A percentile compares a stretch with the other conserved stretches of the same genome.
Conservation (phyloP, 331 rosid genomes). For the Quercus lobata region DNA sequence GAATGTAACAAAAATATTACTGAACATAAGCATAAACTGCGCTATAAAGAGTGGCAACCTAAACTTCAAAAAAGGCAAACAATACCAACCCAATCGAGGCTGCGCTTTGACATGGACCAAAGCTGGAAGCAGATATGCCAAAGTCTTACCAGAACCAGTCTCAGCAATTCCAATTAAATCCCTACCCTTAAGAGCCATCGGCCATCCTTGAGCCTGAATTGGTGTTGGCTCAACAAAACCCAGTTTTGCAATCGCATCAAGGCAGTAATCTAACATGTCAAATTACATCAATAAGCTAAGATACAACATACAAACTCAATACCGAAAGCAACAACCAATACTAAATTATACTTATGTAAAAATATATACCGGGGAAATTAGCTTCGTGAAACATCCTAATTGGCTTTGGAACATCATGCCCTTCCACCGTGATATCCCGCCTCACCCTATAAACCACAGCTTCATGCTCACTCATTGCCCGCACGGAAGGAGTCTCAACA, state of each 20-base stretch:
- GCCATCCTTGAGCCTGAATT: slow-evolving; percentile 99
- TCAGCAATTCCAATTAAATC: slow-evolving; percentile 97
- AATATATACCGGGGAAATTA: slow-evolving; percentile 68
- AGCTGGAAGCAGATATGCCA: slow-evolving; percentile 88
- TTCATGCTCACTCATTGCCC: slow-evolving; percentile 75
- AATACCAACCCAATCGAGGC: slow-evolving; percentile 71
- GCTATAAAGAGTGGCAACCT: neutral
- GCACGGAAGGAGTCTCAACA: slow-evolving; percentile 51
- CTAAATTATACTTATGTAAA: neutral
- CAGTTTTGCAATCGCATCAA: slow-evolving; percentile 76
- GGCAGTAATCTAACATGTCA: slow-evolving; percentile 63
- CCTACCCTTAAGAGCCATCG: slow-evolving; percentile 98
- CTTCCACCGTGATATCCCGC: slow-evolving; percentile 82
- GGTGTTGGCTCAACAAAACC: slow-evolving; percentile 98
- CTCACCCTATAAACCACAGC: slow-evolving; percentile 49
- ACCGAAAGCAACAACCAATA: neutral
- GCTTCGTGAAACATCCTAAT: slow-evolving; percentile 72
- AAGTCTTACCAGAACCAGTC: slow-evolving; percentile 98
- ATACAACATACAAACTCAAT: neutral
- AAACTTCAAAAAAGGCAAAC: neutral
- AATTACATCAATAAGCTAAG: slow-evolving; percentile 3
- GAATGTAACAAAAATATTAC: slow-evolving; percentile 10
- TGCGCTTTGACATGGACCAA: slow-evolving; percentile 91
- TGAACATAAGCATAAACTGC: slow-evolving; percentile 9
- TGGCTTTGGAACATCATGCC: slow-evolving; percentile 79